Evolutionary conservation across 192 early-diverging fungal species (phyloP).

Genomic region (Umbelopsis sp.): DNA sequence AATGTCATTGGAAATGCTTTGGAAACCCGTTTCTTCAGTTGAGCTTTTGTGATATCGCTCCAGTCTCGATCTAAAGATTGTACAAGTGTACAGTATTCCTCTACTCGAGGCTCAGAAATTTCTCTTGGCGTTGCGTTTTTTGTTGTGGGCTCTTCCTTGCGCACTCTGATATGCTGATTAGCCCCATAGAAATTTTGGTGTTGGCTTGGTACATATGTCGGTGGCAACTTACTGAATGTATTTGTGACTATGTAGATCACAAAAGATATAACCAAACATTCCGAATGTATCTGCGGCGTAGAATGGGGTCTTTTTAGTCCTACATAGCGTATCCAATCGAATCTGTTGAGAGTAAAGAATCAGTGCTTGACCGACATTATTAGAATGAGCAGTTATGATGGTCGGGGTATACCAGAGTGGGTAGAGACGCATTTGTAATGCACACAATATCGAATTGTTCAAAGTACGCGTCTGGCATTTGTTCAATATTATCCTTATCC

Average conservation of each 20-base stretch:
- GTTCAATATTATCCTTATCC: slow-evolving; percentile 43
- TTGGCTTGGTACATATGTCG: background rate
- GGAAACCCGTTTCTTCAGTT: slow-evolving; percentile 48
- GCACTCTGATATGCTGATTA: slow-evolving; percentile 15
- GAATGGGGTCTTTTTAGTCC: slow-evolving; percentile 55
- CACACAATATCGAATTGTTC: slow-evolving; percentile 71
- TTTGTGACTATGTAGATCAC: slow-evolving; percentile 69
- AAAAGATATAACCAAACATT: slow-evolving; percentile 84
- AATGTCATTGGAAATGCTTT: slow-evolving; percentile 20
- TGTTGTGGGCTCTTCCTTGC: slow-evolving; percentile 22
- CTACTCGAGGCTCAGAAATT: slow-evolving; percentile 26
- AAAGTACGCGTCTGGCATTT: slow-evolving; percentile 55
- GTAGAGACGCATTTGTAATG: slow-evolving; percentile 42
- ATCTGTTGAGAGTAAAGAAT: slow-evolving; percentile 29
- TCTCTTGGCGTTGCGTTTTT: slow-evolving; percentile 44
- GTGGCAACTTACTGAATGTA: slow-evolving; percentile 52
- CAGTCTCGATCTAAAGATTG: slow-evolving; percentile 42
- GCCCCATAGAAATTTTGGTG: no score
- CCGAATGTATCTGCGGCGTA: slow-evolving; percentile 74
- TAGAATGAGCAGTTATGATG: background rate
- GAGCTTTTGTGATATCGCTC: slow-evolving; percentile 40
- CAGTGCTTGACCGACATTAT: background rate
- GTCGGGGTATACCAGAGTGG: background rate
- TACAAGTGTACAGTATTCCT: slow-evolving; percentile 41
- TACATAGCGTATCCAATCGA: slow-evolving; percentile 65